These are phyloP conservation scores for Aspergillus leporis DNA, from an alignment of 495 filamentous ascomycete genomes.

Conservation along the genomic window DNA sequence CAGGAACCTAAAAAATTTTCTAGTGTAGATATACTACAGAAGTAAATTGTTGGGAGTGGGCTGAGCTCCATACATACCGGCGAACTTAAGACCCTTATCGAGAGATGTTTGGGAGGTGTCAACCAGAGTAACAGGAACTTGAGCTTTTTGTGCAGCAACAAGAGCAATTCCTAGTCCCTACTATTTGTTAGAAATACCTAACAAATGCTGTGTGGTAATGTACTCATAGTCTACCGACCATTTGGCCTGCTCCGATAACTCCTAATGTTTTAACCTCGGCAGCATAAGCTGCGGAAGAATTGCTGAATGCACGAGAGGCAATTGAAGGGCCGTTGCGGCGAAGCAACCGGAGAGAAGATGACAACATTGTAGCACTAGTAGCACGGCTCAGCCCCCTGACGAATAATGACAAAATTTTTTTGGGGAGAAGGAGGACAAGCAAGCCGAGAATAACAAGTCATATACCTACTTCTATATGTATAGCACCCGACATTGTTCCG, in stretches of 20 bases:
- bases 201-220: background rate
- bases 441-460: constrained; percentile 9
- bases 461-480: constrained; percentile 3
- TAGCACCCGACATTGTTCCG: background rate
- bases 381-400: background rate
- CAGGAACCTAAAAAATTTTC: background rate
- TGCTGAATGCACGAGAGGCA: constrained; percentile 45
- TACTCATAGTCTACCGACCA: constrained; percentile 53
- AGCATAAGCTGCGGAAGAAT: constrained; percentile 47
- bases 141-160: constrained; percentile 83
- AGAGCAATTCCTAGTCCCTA: constrained; percentile 96
- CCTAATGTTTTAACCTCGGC: constrained; percentile 85
- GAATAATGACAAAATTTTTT: background rate
- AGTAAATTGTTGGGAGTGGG: constrained; percentile 2
- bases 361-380: constrained; percentile 31
- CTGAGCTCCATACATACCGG: constrained; percentile 53
- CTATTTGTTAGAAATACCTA: constrained; percentile 20
- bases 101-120: constrained; percentile 85
- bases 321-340: constrained; percentile 32
- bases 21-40: background rate
- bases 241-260: constrained; percentile 94
- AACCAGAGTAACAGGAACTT: constrained; percentile 82
- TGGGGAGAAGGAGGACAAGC: background rate
- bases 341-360: constrained; percentile 33
- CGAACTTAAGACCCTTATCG: constrained; percentile 88